A percentile compares a stretch with the other conserved stretches of the same genome.
Conservation (phyloP, 2,329 filamentous ascomycete genomes). For the Fusarium tupiense region DNA sequence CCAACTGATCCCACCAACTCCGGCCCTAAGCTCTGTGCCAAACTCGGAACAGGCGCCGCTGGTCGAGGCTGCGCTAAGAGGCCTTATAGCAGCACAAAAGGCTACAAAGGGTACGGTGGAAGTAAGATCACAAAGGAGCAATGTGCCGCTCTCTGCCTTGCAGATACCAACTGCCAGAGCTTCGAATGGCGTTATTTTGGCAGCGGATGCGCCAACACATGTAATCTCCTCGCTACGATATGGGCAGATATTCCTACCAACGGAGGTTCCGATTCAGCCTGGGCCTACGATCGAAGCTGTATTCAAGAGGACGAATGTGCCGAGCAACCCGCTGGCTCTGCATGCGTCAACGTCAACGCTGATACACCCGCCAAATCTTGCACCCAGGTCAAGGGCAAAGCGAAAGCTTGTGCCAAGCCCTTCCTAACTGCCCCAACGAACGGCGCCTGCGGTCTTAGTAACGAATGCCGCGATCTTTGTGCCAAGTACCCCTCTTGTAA, state of each 20-base stretch:
- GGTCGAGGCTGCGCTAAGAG: constrained; percentile 29
- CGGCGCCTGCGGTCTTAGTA: constrained; percentile 11
- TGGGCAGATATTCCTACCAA: constrained; percentile 9
- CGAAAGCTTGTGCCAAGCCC: constrained; percentile 32
- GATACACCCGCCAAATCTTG: constrained; percentile 30
- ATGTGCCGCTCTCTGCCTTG: constrained; percentile 32
- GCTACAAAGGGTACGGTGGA: constrained; percentile 24
- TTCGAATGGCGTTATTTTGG: constrained; percentile 31
- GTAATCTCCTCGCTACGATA: constrained; percentile 13
- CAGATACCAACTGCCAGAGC: constrained; percentile 25
- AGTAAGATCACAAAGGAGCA: constrained; percentile 30
- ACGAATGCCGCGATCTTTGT: constrained; percentile 35
- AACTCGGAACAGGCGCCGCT: constrained; percentile 11
- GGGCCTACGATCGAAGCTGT: constrained; percentile 34
- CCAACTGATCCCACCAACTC: not conserved
- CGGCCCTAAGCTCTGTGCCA: constrained; percentile 26
- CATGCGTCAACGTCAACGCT: constrained; percentile 31
- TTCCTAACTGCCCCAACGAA: constrained; percentile 21
- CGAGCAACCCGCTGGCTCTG: constrained; percentile 7
- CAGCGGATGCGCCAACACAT: constrained; percentile 29
- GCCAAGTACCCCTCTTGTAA: constrained; percentile 35
- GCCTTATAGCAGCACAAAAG: constrained; percentile 28
- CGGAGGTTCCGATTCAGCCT: constrained; percentile 14
- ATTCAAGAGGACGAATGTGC: constrained; percentile 20
- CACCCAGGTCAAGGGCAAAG: constrained; percentile 11